These are phyloP conservation scores for Colletotrichum filicis DNA, from an alignment of 2,329 filamentous ascomycete genomes.

Conservation along the genomic window DNA sequence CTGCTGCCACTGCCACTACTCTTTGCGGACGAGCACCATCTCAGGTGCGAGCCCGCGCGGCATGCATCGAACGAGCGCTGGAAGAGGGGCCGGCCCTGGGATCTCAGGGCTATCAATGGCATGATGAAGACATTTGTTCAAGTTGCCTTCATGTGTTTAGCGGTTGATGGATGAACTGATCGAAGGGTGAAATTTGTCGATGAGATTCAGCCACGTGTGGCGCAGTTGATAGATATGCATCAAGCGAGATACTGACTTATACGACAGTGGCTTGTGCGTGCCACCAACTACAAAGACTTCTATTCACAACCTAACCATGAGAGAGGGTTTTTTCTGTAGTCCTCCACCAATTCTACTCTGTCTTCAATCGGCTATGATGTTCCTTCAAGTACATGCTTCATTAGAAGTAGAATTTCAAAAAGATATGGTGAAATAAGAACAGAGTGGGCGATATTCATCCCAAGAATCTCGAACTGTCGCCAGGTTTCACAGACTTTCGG, in stretches of 20 bases:
- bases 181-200: constrained; percentile 30
- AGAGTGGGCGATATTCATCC: not conserved
- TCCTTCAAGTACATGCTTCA: not conserved
- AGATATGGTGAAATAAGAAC: not conserved
- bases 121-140: constrained; percentile 21
- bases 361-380: not conserved
- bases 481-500: not conserved
- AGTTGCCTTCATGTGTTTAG: not conserved
- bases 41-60: not conserved
- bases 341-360: too few species aligned
- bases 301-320: not conserved
- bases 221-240: constrained; percentile 14
- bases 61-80: constrained; percentile 9
- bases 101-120: constrained; percentile 25
- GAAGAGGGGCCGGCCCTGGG: constrained; percentile 4
- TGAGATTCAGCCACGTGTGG: constrained; percentile 35
- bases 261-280: not conserved
- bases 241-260: constrained; percentile 20
- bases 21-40: constrained; percentile 32
- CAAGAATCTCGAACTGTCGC: not conserved
- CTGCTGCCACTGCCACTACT: not conserved
- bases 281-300: not conserved
- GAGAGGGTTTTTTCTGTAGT: too few species aligned
- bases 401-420: not conserved
- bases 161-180: constrained; percentile 20